Evolutionary conservation across 371 early-diverging fungal species (phyloP).

Genomic region (Apophysomyces ossiformis): DNA sequence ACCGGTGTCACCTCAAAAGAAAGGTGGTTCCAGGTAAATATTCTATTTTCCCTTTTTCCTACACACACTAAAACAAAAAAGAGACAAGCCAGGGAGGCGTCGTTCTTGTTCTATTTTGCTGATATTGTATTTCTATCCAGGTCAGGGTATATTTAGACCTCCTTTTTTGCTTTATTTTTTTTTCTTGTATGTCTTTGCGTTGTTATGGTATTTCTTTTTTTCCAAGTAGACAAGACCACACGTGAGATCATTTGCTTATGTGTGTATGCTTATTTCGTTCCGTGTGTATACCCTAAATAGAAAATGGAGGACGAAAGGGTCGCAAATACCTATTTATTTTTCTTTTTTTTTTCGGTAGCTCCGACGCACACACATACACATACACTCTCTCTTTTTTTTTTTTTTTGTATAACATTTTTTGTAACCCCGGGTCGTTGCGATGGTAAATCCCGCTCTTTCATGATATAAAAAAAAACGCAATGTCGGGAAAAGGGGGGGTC

Average conservation of each 20-base stretch:
- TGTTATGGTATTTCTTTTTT: background rate
- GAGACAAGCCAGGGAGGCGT: background rate
- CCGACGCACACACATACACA: too few species aligned
- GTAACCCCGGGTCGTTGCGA: background rate
- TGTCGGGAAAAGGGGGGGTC: background rate
- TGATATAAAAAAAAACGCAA: background rate
- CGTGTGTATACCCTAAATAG: background rate
- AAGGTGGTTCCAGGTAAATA: conserved; percentile 1
- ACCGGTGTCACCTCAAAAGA: background rate
- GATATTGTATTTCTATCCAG: background rate
- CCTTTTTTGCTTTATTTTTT: background rate
- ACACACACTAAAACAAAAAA: background rate
- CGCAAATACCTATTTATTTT: background rate
- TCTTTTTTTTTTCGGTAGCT: background rate
- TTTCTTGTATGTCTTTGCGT: background rate
- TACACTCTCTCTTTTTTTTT: too few species aligned
- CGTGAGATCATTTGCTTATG: conserved; percentile 3
- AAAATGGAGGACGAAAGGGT: background rate
- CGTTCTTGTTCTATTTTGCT: background rate
- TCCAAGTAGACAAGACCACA: conserved; percentile 5
- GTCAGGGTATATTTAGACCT: background rate
- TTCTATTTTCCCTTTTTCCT: background rate
- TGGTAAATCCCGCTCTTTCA: conserved; percentile 8
- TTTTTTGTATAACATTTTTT: background rate
- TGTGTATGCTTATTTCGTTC: too few species aligned